Base-by-base conservation (phyloP, 2,329 filamentous ascomycete species). In the Ophiostoma montium region DNA sequence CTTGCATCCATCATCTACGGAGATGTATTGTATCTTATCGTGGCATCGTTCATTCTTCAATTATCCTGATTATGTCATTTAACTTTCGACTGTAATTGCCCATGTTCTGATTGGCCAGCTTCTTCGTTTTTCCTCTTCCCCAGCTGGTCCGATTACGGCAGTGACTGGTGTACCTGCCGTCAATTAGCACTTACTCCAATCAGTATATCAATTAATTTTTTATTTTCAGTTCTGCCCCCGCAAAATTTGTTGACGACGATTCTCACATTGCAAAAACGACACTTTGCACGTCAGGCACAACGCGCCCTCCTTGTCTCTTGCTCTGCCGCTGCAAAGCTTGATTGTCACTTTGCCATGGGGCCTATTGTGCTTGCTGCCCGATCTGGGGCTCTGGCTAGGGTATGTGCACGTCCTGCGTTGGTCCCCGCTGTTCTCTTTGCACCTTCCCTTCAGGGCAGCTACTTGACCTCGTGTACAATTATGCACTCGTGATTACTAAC, bases 301-400 rank as follows among this genome's bases (percentile, higher is more conserved):
- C 32, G 30, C 33, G 31, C 42, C 12, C 30, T 18, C n/a, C 5
- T 32, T 35, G 45, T 43, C 35, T 31, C 39, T 42, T 42, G n/a
- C n/a, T 30, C 13, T 16, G 30, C 30, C 23, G 11, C 39, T 11
- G 21, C 18, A 35, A 42, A 39, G 50, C 41, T 35, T 31, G 35
- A 48, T 32, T 39, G 49, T 48, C 48, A 47, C 35, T 46, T 51
- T 45, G 58, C 48, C 49, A 75, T 74, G 71, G 69, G 70, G 61
- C 63, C 70, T 64, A 70, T 74, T 63, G 65, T 70, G 60, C 63
- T 72, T 56, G 69, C 67, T 57, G 65, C 67, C 57, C 68, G 70
- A 57, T 69, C 70, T 53, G 67, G 70, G 60, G 66, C 65, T 56
- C 65, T 67, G 59, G 66, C 70, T 59, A 66, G 64, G 63, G 71